Evolutionary conservation across 2,329 filamentous ascomycete genomes (phyloP).

Genomic region (Fusarium globosum): DNA sequence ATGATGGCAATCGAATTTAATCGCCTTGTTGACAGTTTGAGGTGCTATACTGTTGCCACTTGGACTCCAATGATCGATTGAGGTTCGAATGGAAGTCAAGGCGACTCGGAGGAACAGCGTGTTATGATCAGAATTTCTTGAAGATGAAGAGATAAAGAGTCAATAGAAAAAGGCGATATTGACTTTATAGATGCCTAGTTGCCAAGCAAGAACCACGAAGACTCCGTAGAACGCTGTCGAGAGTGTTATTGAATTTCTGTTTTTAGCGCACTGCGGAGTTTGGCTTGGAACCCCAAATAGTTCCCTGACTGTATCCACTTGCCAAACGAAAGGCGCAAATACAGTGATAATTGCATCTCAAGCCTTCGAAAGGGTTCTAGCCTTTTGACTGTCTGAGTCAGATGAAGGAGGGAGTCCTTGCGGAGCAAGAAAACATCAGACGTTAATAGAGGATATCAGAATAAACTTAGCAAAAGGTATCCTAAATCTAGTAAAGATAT

Average conservation of each 20-base stretch:
- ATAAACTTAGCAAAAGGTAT: neutral
- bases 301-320: slow-evolving; percentile 10
- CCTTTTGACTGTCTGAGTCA: neutral
- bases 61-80: neutral
- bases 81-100: neutral
- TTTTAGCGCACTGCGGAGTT: slow-evolving; percentile 9
- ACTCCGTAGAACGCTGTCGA: neutral
- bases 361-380: slow-evolving; percentile 12
- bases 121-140: too few relatives aligned
- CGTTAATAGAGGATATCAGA: neutral
- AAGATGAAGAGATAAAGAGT: neutral
- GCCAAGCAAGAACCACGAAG: neutral
- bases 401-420: neutral
- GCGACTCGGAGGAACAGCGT: neutral
- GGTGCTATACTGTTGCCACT: neutral
- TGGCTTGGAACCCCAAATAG: neutral
- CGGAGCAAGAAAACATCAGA: neutral
- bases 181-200: neutral
- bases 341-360: neutral
- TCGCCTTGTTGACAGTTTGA: neutral
- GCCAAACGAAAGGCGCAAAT: slow-evolving; percentile 12
- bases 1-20: slow-evolving; percentile 44
- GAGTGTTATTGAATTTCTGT: neutral
- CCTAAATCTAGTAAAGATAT: neutral
- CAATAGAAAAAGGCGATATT: neutral